Evolutionary conservation across 1,284 basidiomycete genomes (phyloP), one percentile per base, ranked within the genome.

Genomic region (Austroboletus niveus): DNA sequence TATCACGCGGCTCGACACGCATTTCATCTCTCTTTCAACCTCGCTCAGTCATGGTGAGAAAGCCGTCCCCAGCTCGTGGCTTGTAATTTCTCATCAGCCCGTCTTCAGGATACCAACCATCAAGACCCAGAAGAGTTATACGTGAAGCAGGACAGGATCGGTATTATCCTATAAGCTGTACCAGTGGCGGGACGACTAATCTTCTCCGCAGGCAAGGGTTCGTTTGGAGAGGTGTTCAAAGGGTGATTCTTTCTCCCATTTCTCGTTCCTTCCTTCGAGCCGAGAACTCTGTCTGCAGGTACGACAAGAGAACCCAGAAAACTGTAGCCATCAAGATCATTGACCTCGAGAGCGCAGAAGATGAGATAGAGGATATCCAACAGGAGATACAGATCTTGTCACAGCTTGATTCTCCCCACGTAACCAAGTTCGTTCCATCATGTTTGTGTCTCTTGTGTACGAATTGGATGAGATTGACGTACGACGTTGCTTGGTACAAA

Each of bases 301-400:
- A 91, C 63, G 93, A 97, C 73, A 93, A 92, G 68, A 82, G 92
- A 51, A 95, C 92, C 30, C 88, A 92, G 68, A 87, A 89, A 72
- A 94, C 94, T 1, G 94, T 97, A 34, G 94, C 94, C 39, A 97
- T 98, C 77, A 98, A 98, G 83, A 95, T 98, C 60, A 98, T 99
- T 69, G 94, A 99, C 75, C 82, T 99, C 35, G 96, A 99, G 73
- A 94, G 92, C 64, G 95, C 96, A 47, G 96, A 98, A 70, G 97
- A 99, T 67, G 97, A 99, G 76, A 98, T 99, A 69, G 95, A 98
- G 70, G 96, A 99, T 72, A 98, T 99, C 54, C 96, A 99, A 65
- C 94, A 97, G 70, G 97, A 99, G 72, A 99, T 99, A 56, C 92
- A 96, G 70, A 98, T 98, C 58, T 82, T 99, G 20, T 94, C 93